phyloP scores from a whole-genome alignment of 2,329 filamentous ascomycete genomes.

The Fusarium nygamai region DNA sequence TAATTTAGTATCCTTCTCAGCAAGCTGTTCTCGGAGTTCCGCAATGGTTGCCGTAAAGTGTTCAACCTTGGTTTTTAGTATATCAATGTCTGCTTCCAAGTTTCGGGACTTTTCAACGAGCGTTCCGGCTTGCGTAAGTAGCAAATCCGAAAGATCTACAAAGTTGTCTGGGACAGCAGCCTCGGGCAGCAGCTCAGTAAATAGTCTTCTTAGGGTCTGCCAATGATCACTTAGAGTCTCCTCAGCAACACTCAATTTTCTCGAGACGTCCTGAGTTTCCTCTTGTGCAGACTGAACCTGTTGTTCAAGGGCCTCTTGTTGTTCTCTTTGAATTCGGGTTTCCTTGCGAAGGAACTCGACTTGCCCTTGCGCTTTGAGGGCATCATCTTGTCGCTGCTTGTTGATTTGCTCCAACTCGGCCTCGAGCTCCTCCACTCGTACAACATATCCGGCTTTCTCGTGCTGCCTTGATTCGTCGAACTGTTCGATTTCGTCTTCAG shows the following conservation, averaged over 20 bases:
- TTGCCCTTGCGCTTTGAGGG: slow-evolving; percentile 68
- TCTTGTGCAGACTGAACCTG: slow-evolving; percentile 66
- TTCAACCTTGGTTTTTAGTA: slow-evolving; percentile 72
- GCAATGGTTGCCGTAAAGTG: slow-evolving; percentile 64
- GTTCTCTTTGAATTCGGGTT: slow-evolving; percentile 67
- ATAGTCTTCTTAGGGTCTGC: slow-evolving; percentile 66
- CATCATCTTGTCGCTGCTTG: slow-evolving; percentile 66
- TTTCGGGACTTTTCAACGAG: slow-evolving; percentile 68
- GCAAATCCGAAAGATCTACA: slow-evolving; percentile 66
- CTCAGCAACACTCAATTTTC: slow-evolving; percentile 61
- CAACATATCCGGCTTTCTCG: slow-evolving; percentile 76
- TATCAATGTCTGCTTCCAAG: slow-evolving; percentile 66
- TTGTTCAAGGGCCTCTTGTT: slow-evolving; percentile 66
- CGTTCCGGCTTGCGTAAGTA: slow-evolving; percentile 67
- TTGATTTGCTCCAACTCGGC: slow-evolving; percentile 74
- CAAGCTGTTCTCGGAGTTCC: slow-evolving; percentile 67
- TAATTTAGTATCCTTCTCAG: slow-evolving; percentile 62
- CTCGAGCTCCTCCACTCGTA: slow-evolving; percentile 74
- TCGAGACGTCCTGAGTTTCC: slow-evolving; percentile 60
- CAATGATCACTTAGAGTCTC: slow-evolving; percentile 63
- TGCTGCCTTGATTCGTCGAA: slow-evolving; percentile 85
- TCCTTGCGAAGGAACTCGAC: slow-evolving; percentile 71
- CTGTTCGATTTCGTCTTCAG: slow-evolving; percentile 91
- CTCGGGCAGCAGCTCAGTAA: slow-evolving; percentile 66
- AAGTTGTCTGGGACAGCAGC: slow-evolving; percentile 65